Conservation (phyloP, 495 filamentous ascomycete species). For the Xylaria longipes region DNA sequence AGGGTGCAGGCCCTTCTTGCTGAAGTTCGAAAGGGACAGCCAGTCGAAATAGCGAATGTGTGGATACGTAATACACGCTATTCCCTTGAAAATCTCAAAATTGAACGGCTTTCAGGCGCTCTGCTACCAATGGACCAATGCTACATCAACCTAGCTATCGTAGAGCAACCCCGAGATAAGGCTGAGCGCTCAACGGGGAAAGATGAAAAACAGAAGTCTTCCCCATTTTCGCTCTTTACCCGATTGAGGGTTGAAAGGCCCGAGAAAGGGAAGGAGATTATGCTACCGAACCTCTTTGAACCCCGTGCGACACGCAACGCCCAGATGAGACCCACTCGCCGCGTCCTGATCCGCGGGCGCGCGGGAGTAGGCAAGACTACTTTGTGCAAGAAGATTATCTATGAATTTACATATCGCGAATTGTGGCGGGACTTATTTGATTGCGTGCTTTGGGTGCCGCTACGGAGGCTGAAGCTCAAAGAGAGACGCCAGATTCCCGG, state of each 20-base stretch:
- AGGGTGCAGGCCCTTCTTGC: background rate
- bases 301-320: conserved; percentile 31
- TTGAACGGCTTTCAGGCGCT: conserved; percentile 46
- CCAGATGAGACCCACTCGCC: conserved; percentile 33
- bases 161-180: conserved; percentile 29
- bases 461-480: conserved; percentile 38
- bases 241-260: background rate
- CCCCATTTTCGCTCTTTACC: background rate
- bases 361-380: conserved; percentile 55
- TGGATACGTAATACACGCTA: conserved; percentile 25
- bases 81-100: conserved; percentile 34
- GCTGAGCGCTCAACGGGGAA: background rate
- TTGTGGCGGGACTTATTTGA: conserved; percentile 43
- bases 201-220: background rate
- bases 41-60: background rate
- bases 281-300: conserved; percentile 33
- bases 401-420: conserved; percentile 35
- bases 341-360: conserved; percentile 50
- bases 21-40: background rate
- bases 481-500: conserved; percentile 12
- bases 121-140: conserved; percentile 42
- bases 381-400: conserved; percentile 53
- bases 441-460: conserved; percentile 47
- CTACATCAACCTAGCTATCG: conserved; percentile 44
- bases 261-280: background rate